Conservation (phyloP, 2,329 filamentous ascomycete species). For the Thielaviopsis ethacetica region DNA sequence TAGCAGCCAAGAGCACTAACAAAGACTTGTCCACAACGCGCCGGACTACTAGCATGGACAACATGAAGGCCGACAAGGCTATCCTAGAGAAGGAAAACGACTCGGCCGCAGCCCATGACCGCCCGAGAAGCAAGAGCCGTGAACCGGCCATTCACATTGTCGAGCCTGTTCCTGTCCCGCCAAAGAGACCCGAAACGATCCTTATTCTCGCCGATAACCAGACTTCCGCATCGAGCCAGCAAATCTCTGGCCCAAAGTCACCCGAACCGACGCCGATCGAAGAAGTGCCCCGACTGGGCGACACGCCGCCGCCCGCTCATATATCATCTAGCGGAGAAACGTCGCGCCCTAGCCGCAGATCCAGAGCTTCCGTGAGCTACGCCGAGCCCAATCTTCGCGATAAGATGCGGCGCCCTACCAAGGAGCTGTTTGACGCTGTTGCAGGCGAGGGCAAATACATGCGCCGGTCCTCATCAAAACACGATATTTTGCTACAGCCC, state of each 20-base stretch:
- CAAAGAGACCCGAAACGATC: slow-evolving; percentile 7
- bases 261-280: slow-evolving; percentile 26
- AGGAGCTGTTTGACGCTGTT: slow-evolving; percentile 60
- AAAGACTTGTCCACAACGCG: slow-evolving; percentile 28
- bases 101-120: background rate
- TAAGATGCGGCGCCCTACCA: slow-evolving; percentile 71
- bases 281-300: slow-evolving; percentile 23
- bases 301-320: slow-evolving; percentile 44
- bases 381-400: slow-evolving; percentile 65
- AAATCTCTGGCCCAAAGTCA: slow-evolving; percentile 24
- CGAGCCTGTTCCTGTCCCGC: background rate
- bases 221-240: slow-evolving; percentile 14
- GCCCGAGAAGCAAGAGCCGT: background rate
- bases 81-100: background rate
- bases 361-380: slow-evolving; percentile 56
- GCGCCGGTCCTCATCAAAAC: slow-evolving; percentile 19
- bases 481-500: slow-evolving; percentile 1
- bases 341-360: slow-evolving; percentile 49
- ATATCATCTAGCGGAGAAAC: slow-evolving; percentile 39
- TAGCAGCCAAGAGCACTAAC: slow-evolving; percentile 43
- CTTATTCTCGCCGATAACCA: slow-evolving; percentile 14
- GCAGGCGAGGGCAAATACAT: slow-evolving; percentile 41
- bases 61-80: background rate
- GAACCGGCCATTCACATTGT: background rate
- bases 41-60: background rate